Conservation (phyloP, 2,329 filamentous ascomycete species). For the Nectriaceae sp. region DNA sequence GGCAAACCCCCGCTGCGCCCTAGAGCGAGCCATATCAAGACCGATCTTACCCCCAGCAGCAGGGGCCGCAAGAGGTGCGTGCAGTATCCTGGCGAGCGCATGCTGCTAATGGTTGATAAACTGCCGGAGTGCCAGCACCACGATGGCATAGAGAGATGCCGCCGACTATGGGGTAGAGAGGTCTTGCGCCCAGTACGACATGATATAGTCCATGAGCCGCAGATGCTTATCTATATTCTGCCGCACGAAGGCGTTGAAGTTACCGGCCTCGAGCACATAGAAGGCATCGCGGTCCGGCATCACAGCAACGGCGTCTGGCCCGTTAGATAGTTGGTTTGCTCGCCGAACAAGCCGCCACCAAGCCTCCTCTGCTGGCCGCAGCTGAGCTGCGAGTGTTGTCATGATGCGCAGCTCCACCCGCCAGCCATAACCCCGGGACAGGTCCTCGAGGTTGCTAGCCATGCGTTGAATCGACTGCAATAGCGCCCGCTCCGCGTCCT, state of each 20-base stretch:
- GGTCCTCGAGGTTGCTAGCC: too few relatives aligned
- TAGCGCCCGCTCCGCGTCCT: slow-evolving; percentile 3
- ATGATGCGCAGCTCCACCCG: slow-evolving; percentile 3
- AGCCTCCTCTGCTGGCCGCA: slow-evolving; percentile 5
- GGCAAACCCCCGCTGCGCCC: slow-evolving; percentile 4
- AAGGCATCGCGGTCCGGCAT: slow-evolving; percentile 3
- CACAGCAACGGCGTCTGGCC: slow-evolving; percentile 1
- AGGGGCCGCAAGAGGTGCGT: too few relatives aligned
- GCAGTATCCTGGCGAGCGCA: slow-evolving; percentile 4
- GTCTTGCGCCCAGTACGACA: slow-evolving; percentile 5
- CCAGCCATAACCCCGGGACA: slow-evolving; percentile 5
- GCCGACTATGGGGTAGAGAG: slow-evolving; percentile 1
- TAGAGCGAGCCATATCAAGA: slow-evolving; percentile 5
- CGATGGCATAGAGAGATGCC: too few relatives aligned
- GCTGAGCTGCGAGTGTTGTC: slow-evolving; percentile 2
- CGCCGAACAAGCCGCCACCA: slow-evolving; percentile 2
- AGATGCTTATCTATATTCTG: too few relatives aligned
- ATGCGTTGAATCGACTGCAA: slow-evolving; percentile 3
- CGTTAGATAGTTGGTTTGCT: slow-evolving; percentile 1
- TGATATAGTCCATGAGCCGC: slow-evolving; percentile 5
- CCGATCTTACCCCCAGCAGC: slow-evolving; percentile 5
- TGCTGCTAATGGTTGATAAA: slow-evolving; percentile 3
- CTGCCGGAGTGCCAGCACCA: slow-evolving; percentile 2
- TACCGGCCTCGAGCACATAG: slow-evolving; percentile 2
- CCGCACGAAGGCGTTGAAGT: slow-evolving; percentile 2